Percentiles rank a stretch among this genome's conserved stretches.
Evolutionary conservation across 2,329 filamentous ascomycete species (phyloP).

Genomic region (Diaporthe batatas): DNA sequence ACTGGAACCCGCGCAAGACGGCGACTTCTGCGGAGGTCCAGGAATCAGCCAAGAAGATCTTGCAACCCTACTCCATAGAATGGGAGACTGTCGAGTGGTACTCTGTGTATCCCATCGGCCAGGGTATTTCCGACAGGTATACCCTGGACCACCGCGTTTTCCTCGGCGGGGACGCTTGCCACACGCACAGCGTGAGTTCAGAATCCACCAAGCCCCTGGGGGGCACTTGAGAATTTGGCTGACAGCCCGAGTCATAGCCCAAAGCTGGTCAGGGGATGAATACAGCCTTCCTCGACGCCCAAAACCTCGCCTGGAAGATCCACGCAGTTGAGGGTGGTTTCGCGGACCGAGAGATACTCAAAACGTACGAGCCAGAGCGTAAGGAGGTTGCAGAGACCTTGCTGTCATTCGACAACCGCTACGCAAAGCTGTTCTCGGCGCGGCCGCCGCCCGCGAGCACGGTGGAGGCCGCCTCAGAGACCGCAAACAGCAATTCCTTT

Average conservation of each 20-base stretch:
- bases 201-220: background rate
- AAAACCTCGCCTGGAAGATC: slow-evolving; percentile 96
- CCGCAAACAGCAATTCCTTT: background rate
- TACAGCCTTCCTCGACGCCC: slow-evolving; percentile 82
- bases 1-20: slow-evolving; percentile 73
- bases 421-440: slow-evolving; percentile 90
- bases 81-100: slow-evolving; percentile 80
- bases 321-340: slow-evolving; percentile 90
- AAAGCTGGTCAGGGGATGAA: slow-evolving; percentile 88
- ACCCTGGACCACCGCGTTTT: slow-evolving; percentile 79
- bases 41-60: slow-evolving; percentile 72
- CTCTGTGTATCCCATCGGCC: slow-evolving; percentile 82
- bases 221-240: background rate
- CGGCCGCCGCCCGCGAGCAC: slow-evolving; percentile 79
- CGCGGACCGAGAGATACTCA: slow-evolving; percentile 79
- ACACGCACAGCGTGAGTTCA: slow-evolving; percentile 77
- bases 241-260: slow-evolving; percentile 62
- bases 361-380: slow-evolving; percentile 89
- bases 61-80: slow-evolving; percentile 75
- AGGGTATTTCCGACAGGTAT: slow-evolving; percentile 78
- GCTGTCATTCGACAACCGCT: slow-evolving; percentile 88
- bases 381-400: slow-evolving; percentile 87
- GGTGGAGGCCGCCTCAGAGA: slow-evolving; percentile 73
- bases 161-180: slow-evolving; percentile 82
- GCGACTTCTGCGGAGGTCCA: slow-evolving; percentile 75